These are phyloP conservation scores for Cytospora chrysosperma DNA, from an alignment of 2,329 filamentous ascomycete species.

Conservation along the genomic window DNA sequence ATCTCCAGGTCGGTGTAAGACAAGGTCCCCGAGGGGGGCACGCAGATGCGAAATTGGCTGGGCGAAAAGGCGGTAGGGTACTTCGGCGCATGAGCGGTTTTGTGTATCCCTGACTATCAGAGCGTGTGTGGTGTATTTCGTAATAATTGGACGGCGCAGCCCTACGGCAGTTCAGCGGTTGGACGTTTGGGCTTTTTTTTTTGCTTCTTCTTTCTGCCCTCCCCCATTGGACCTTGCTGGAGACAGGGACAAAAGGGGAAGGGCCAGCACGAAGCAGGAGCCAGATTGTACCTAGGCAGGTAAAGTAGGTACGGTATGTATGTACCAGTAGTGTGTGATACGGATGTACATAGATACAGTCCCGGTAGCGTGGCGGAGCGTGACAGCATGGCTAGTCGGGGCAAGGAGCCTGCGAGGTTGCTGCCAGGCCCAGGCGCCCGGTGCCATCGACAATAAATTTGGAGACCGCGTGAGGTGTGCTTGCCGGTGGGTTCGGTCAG, in stretches of 20 bases:
- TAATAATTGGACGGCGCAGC: constrained; percentile 3
- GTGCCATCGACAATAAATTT: constrained; percentile 11
- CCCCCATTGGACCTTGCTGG: constrained; percentile 10
- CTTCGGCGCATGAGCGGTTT: constrained; percentile 15
- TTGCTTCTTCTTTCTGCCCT: too few species aligned
- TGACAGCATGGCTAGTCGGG: constrained; percentile 10
- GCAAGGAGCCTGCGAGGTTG: not conserved
- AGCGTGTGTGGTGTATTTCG: constrained; percentile 11
- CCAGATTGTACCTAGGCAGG: not conserved
- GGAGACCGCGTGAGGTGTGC: constrained; percentile 21
- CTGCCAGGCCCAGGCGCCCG: constrained; percentile 18
- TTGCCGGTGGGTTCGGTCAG: constrained; percentile 19
- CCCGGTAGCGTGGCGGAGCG: constrained; percentile 11
- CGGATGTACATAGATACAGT: not conserved
- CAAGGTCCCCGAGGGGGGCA: constrained; percentile 19
- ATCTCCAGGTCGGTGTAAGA: constrained; percentile 19
- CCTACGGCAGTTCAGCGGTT: constrained; percentile 17
- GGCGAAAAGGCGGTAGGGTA: constrained; percentile 19
- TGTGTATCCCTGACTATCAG: constrained; percentile 18
- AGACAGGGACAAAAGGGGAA: not conserved
- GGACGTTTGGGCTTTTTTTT: constrained; percentile 17
- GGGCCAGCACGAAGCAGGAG: not conserved
- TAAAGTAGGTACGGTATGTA: not conserved
- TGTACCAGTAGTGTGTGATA: not conserved
- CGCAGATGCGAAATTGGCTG: constrained; percentile 17